Evolutionary conservation across 139 green algal genomes (phyloP), one percentile per base, ranked within the genome.

Genomic region (Tetraselmis striata): DNA sequence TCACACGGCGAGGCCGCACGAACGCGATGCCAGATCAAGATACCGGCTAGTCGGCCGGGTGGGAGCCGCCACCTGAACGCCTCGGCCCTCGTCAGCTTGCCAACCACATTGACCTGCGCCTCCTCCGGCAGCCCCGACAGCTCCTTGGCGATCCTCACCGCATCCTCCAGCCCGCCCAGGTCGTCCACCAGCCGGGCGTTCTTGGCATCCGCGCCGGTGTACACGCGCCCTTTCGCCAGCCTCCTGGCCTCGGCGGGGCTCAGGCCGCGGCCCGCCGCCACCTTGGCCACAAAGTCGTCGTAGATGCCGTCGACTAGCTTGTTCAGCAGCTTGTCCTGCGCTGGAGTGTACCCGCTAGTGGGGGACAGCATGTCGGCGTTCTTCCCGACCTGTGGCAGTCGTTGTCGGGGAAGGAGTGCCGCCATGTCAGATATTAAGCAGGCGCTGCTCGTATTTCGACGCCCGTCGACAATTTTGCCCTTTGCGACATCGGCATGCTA

Each of bases 341-440:
- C 23, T 2, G 30, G 2, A 0, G 79, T 84, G 18, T 84, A 85
- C 26, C 76, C 79, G 1, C 59, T 83, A 59, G 86, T 89, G 59
- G 85, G 82, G 1, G 76, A 85, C 27, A 85, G 29, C 32, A 84
- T 28, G n/a, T 78, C 82, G 5, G 87, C 86, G 83, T 93, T 93
- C 59, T 78, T 82, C 18, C 85, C 88, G 23, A 78, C 75, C 45
- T 67, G 18, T 67, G n/a, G n/a, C n/a, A n/a, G n/a, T n/a, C n/a
- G n/a, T n/a, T n/a, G n/a, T n/a, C n/a, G n/a, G n/a, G n/a, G n/a
- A n/a, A n/a, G n/a, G n/a, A n/a, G n/a, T n/a, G n/a, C n/a, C n/a
- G n/a, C n/a, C n/a, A n/a, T n/a, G n/a, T n/a, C n/a, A n/a, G n/a
- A n/a, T n/a, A n/a, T n/a, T n/a, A n/a, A n/a, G n/a, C n/a, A n/a